Evolutionary conservation across 805 yeast species (phyloP).

Genomic region (Saccharomycopsis microspora): DNA sequence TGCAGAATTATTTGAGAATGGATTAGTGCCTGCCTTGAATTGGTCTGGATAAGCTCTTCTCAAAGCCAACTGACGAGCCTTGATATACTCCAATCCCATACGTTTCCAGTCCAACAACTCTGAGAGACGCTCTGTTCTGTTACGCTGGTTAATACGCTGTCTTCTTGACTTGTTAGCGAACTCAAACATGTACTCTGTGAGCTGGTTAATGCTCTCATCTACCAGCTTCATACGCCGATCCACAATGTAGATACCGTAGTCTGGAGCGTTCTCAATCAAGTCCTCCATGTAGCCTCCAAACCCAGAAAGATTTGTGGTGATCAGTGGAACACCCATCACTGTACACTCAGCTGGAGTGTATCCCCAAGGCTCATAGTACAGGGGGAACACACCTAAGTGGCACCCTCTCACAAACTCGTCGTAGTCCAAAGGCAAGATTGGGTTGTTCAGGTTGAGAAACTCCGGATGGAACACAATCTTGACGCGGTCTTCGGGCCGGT

Average conservation of each 20-base stretch:
- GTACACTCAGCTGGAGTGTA: slow-evolving; percentile 99
- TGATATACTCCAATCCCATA: slow-evolving; percentile 93
- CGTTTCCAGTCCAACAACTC: slow-evolving; percentile 95
- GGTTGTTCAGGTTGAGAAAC: slow-evolving; percentile 88
- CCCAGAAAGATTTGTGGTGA: slow-evolving; percentile 91
- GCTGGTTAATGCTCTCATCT: slow-evolving; percentile 87
- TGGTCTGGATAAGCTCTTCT: slow-evolving; percentile 90
- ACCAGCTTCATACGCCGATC: slow-evolving; percentile 88
- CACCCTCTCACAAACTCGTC: slow-evolving; percentile 98
- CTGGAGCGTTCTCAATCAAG: slow-evolving; percentile 83
- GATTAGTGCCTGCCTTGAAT: slow-evolving; percentile 37
- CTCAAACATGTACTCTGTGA: slow-evolving; percentile 80
- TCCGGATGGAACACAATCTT: slow-evolving; percentile 97
- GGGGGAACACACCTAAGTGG: slow-evolving; percentile 96
- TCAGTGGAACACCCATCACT: slow-evolving; percentile 98
- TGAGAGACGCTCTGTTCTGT: slow-evolving; percentile 87
- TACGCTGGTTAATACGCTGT: slow-evolving; percentile 95
- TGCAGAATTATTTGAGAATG: slow-evolving; percentile 32
- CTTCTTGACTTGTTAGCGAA: slow-evolving; percentile 85
- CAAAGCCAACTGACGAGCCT: slow-evolving; percentile 85
- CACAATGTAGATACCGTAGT: slow-evolving; percentile 94
- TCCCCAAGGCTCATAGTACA: slow-evolving; percentile 99
- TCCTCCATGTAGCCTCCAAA: slow-evolving; percentile 99
- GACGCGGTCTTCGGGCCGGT: slow-evolving; percentile 81
- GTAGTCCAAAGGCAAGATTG: slow-evolving; percentile 84